A percentile compares a stretch with the other conserved stretches of the same genome.
Evolutionary conservation across 805 yeast species (phyloP).

Genomic region (Yarrowia sp.): DNA sequence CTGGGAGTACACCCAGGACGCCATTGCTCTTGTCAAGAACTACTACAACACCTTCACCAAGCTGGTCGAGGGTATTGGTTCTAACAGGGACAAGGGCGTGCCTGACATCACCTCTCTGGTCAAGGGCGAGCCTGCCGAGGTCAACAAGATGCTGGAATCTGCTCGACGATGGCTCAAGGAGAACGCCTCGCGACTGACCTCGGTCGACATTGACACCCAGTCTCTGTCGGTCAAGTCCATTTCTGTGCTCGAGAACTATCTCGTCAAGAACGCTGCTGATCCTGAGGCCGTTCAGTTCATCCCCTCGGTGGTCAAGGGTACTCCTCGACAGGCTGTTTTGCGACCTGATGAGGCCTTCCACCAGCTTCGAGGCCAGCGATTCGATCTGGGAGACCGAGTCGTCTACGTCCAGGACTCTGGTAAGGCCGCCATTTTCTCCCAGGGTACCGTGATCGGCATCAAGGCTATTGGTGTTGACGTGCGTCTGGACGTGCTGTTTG

Average conservation of each 20-base stretch:
- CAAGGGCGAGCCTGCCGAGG: slow-evolving; percentile 45
- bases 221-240: slow-evolving; percentile 72
- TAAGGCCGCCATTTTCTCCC: slow-evolving; percentile 82
- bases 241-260: slow-evolving; percentile 67
- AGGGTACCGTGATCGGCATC: slow-evolving; percentile 87
- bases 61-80: slow-evolving; percentile 57
- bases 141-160: slow-evolving; percentile 52
- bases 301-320: slow-evolving; percentile 71
- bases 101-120: slow-evolving; percentile 44
- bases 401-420: slow-evolving; percentile 85
- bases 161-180: slow-evolving; percentile 57
- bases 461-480: slow-evolving; percentile 61
- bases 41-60: slow-evolving; percentile 69
- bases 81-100: slow-evolving; percentile 38
- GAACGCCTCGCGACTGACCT: slow-evolving; percentile 55
- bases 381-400: slow-evolving; percentile 88
- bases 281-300: slow-evolving; percentile 56
- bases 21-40: slow-evolving; percentile 67
- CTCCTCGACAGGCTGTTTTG: slow-evolving; percentile 83
- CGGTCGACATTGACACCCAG: slow-evolving; percentile 79
- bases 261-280: slow-evolving; percentile 55
- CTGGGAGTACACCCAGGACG: slow-evolving; percentile 86
- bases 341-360: slow-evolving; percentile 77
- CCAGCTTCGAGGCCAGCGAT: slow-evolving; percentile 73
- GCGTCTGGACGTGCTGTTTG: slow-evolving; percentile 82